A percentile compares a stretch with the other conserved stretches of the same genome.
Conservation (phyloP, 2,329 filamentous ascomycete species). For the Hypomyces rosellus region DNA sequence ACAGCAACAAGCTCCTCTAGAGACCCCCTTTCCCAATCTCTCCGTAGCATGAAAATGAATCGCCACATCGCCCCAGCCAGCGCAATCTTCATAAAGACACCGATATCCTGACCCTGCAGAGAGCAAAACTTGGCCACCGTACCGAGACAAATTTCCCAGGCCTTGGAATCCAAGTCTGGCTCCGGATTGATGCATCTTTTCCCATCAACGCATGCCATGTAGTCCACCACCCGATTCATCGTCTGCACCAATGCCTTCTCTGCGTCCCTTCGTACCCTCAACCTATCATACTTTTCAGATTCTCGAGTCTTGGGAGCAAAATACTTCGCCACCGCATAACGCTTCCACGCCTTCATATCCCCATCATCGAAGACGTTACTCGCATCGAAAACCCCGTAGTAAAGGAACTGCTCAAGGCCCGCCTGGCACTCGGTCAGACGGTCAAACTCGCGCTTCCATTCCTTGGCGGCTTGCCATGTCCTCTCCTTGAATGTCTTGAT, state of each 20-base stretch:
- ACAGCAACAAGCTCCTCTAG: neutral
- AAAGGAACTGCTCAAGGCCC: neutral
- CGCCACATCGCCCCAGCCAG: neutral
- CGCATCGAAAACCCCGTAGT: neutral
- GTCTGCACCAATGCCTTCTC: too few species aligned
- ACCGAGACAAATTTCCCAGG: neutral
- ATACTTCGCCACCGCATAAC: neutral
- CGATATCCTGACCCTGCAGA: neutral
- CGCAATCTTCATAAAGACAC: neutral
- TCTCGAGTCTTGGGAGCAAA: neutral
- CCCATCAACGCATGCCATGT: neutral
- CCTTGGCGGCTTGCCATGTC: neutral
- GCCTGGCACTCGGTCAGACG: neutral
- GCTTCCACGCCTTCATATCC: neutral
- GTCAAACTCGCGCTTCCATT: neutral
- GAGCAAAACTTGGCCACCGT: neutral
- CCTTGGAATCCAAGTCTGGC: neutral
- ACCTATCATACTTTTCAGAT: neutral
- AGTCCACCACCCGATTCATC: neutral
- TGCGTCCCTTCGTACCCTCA: neutral
- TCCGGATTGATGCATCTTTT: neutral
- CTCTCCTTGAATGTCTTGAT: neutral
- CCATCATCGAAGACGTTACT: too few species aligned
- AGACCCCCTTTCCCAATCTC: neutral
- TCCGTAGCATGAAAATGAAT: neutral